Evolutionary conservation across 177 flowering plant species (phyloP).

Genomic region (Tripterygium wilfordii): DNA sequence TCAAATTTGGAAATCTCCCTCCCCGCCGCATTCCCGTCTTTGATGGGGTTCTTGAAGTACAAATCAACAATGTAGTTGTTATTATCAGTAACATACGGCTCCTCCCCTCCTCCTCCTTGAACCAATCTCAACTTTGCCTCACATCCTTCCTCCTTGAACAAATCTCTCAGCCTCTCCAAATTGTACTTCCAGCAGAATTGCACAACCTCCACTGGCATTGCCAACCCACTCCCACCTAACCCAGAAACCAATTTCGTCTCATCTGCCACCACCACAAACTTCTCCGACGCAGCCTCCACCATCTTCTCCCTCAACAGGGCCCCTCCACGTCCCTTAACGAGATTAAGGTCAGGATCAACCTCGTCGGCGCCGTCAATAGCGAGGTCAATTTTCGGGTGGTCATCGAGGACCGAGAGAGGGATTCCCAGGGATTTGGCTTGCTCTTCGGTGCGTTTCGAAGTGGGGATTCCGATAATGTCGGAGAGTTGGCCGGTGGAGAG

Average conservation of each 20-base stretch:
- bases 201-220: conserved; percentile 68
- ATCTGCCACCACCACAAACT: conserved; percentile 59
- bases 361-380: conserved; percentile 79
- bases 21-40: conserved; percentile 70
- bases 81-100: conserved; percentile 94
- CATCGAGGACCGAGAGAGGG: conserved; percentile 53
- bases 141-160: conserved; percentile 63
- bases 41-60: conserved; percentile 78
- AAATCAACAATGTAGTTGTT: conserved; percentile 87
- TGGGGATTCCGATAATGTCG: conserved; percentile 60
- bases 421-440: conserved; percentile 56
- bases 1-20: conserved; percentile 67
- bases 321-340: conserved; percentile 76
- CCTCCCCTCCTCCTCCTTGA: conserved; percentile 48
- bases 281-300: conserved; percentile 55
- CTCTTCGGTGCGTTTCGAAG: conserved; percentile 60
- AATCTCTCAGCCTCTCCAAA: conserved; percentile 43
- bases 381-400: conserved; percentile 48
- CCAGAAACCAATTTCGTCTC: conserved; percentile 46
- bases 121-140: conserved; percentile 80
- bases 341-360: conserved; percentile 56
- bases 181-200: conserved; percentile 74
- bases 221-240: conserved; percentile 54
- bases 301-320: conserved; percentile 64
- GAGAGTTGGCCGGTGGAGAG: conserved; percentile 38